Conservation (phyloP, 257 asterid genomes). For the Salvia hispanica region DNA sequence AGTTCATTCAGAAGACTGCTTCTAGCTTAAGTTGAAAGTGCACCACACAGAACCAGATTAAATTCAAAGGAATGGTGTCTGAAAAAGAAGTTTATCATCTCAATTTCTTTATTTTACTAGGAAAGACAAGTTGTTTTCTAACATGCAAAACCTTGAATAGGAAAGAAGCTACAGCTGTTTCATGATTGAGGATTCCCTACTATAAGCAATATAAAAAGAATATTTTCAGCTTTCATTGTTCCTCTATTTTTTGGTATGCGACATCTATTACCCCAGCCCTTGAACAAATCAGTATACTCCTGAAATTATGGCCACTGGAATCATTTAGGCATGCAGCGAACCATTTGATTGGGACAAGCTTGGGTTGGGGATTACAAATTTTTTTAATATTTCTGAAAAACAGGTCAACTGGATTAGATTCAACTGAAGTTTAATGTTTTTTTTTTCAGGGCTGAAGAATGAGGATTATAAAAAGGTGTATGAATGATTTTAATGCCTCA, state of each 20-base stretch:
- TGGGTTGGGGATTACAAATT: neutral
- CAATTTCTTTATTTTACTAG: neutral
- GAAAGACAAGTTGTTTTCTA: slow-evolving; percentile 13
- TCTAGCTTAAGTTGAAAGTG: neutral
- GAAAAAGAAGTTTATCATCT: neutral
- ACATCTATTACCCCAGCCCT: slow-evolving; percentile 14
- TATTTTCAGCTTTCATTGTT: slow-evolving; percentile 9
- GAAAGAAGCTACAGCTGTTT: neutral
- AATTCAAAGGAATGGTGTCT: neutral
- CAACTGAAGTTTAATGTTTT: neutral
- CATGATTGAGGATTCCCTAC: slow-evolving; percentile 11
- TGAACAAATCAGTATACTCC: slow-evolving; percentile 3
- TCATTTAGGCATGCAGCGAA: slow-evolving; percentile 6
- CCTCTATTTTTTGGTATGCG: neutral
- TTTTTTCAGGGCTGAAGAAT: neutral
- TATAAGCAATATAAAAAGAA: slow-evolving; percentile 7
- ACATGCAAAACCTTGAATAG: neutral
- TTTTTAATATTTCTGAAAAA: too few species aligned
- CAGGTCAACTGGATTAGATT: too few species aligned
- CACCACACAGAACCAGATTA: neutral
- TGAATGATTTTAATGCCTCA: neutral
- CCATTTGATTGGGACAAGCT: neutral
- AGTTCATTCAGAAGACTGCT: slow-evolving; percentile 6
- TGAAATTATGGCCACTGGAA: neutral
- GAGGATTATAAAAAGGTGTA: neutral